Conservation (phyloP, 1,284 basidiomycete genomes). For the Irpex lacteus region DNA sequence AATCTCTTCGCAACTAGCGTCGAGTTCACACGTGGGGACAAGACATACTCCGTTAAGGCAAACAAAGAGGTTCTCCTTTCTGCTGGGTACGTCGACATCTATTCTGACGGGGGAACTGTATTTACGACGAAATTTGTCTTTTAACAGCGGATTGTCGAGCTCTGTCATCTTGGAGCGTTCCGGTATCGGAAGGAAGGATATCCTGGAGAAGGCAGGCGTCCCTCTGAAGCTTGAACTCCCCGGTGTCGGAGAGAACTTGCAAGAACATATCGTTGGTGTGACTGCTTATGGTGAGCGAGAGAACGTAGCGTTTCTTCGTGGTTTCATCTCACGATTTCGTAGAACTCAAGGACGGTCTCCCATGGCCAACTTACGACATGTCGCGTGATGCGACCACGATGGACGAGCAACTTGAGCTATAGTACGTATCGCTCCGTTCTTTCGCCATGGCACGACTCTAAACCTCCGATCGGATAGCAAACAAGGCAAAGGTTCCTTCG, state of each 20-base stretch:
- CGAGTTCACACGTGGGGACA: constrained; percentile 20
- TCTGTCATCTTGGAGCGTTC: constrained; percentile 49
- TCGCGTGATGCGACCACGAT: constrained; percentile 26
- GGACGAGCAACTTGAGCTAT: constrained; percentile 29
- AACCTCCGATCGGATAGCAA: constrained; percentile 16
- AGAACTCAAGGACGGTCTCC: constrained; percentile 31
- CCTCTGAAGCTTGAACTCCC: constrained; percentile 38
- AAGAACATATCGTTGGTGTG: constrained; percentile 39
- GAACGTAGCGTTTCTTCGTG: not conserved
- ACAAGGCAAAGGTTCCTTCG: constrained; percentile 26
- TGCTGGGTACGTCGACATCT: constrained; percentile 29
- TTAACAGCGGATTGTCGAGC: constrained; percentile 34
- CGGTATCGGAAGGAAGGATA: constrained; percentile 42
- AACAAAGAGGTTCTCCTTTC: constrained; percentile 36
- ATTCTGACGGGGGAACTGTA: not conserved
- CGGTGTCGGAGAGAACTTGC: constrained; percentile 49
- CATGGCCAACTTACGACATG: constrained; percentile 29
- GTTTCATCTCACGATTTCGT: not conserved
- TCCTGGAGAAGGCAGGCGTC: constrained; percentile 39
- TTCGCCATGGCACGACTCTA: not conserved
- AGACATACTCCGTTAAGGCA: constrained; percentile 15
- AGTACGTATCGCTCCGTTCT: constrained; percentile 22
- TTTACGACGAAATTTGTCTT: not conserved
- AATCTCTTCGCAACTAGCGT: constrained; percentile 33
- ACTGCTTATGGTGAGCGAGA: constrained; percentile 26